phyloP scores from a whole-genome alignment of 192 early-diverging fungal species.

The Coemansia sp. region DNA sequence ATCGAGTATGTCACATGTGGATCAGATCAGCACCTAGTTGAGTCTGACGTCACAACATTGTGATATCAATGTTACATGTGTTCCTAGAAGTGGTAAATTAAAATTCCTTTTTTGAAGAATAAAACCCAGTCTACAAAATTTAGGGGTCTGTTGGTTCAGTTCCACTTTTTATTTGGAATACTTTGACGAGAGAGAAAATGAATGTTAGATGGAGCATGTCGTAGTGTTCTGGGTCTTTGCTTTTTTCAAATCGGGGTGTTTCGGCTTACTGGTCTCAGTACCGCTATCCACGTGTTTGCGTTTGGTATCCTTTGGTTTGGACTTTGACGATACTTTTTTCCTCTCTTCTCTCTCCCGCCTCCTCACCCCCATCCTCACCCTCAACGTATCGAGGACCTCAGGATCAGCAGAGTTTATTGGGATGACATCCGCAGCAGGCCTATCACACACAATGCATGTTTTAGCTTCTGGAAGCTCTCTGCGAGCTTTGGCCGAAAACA shows the following conservation, averaged over 20 bases:
- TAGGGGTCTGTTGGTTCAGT: too few relatives aligned
- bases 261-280: neutral
- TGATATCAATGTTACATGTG: too few relatives aligned
- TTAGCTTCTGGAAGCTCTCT: constrained; percentile 28
- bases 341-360: constrained; percentile 12
- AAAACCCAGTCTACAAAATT: too few relatives aligned
- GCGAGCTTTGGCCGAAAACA: constrained; percentile 44
- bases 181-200: neutral
- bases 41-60: too few relatives aligned
- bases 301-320: neutral
- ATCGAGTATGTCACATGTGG: too few relatives aligned
- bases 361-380: constrained; percentile 17
- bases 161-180: too few relatives aligned
- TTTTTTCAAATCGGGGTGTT: neutral
- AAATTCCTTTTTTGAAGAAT: too few relatives aligned
- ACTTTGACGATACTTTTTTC: neutral
- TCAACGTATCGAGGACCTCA: constrained; percentile 22
- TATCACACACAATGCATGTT: constrained; percentile 28
- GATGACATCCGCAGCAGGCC: constrained; percentile 22
- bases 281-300: constrained; percentile 12
- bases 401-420: constrained; percentile 36
- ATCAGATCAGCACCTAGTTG: too few relatives aligned
- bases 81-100: too few relatives aligned
- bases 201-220: neutral
- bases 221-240: neutral